Evolutionary conservation across 345 rosid genomes (phyloP).

Genomic region (Atalantia buxifolia): DNA sequence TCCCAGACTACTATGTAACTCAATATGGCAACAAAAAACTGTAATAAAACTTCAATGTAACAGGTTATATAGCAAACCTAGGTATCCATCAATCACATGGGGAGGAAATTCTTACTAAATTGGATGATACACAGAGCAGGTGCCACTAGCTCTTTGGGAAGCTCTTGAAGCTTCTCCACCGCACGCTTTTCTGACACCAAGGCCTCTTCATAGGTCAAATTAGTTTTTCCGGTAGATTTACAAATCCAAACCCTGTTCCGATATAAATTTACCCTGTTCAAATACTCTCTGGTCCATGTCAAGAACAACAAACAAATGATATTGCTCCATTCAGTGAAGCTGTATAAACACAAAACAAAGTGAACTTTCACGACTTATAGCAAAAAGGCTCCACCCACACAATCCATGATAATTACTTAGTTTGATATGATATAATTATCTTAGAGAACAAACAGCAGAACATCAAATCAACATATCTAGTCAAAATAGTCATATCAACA

Average conservation of each 20-base stretch:
- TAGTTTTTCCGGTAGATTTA: slow-evolving; percentile 72
- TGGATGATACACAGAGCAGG: slow-evolving; percentile 70
- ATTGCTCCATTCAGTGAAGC: background rate
- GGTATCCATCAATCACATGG: background rate
- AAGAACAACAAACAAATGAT: slow-evolving; percentile 35
- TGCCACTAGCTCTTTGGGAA: slow-evolving; percentile 65
- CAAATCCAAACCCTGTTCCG: slow-evolving; percentile 84
- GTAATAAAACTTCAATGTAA: background rate
- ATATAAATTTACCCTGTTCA: slow-evolving; percentile 76
- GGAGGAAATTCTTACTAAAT: slow-evolving; percentile 57
- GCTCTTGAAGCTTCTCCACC: slow-evolving; percentile 65
- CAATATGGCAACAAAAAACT: background rate
- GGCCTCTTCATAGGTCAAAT: slow-evolving; percentile 95
- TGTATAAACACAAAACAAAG: background rate
- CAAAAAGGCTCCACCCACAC: background rate
- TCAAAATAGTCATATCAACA: background rate
- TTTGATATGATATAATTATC: background rate
- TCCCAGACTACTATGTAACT: background rate
- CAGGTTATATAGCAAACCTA: background rate
- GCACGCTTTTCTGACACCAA: slow-evolving; percentile 82
- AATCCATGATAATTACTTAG: background rate
- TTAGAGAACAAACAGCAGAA: background rate
- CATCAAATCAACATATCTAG: background rate
- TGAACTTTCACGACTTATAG: background rate
- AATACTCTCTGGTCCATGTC: slow-evolving; percentile 51